Conservation (phyloP, 352 stramenopile species). For the Phytophthora brassicae region DNA sequence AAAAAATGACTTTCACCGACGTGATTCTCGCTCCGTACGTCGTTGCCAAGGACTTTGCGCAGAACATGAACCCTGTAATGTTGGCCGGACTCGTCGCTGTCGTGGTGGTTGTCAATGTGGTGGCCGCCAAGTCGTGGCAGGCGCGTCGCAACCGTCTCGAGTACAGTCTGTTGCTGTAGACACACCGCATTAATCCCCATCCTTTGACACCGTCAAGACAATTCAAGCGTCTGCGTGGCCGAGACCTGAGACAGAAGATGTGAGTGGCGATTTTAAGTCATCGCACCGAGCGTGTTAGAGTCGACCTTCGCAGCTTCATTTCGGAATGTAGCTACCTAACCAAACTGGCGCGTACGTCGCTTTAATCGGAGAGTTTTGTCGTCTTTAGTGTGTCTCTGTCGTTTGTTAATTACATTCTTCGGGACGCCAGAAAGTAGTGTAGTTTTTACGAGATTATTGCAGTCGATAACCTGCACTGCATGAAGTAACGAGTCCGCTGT, state of each 20-base stretch:
- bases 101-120: conserved; percentile 39
- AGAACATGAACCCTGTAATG: conserved; percentile 36
- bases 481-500: no score
- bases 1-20: conserved; percentile 33
- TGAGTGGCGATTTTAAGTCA: neutral
- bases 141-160: conserved; percentile 34
- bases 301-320: neutral
- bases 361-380: conserved; percentile 2
- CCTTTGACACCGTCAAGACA: neutral
- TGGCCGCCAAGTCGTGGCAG: conserved; percentile 42
- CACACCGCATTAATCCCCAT: conserved; percentile 2
- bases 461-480: no score
- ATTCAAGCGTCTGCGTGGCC: neutral
- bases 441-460: no score
- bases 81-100: conserved; percentile 29
- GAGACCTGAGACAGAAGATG: neutral
- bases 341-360: no score
- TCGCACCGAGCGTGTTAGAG: neutral
- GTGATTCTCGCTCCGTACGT: conserved; percentile 28
- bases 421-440: no score
- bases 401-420: no score
- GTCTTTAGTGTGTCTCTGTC: conserved; percentile 1
- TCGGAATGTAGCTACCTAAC: conserved; percentile 7
- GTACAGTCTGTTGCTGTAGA: conserved; percentile 39
- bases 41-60: conserved; percentile 28